Evolutionary conservation across 495 filamentous ascomycete species (phyloP).

Genomic region (Penicillium taxi): DNA sequence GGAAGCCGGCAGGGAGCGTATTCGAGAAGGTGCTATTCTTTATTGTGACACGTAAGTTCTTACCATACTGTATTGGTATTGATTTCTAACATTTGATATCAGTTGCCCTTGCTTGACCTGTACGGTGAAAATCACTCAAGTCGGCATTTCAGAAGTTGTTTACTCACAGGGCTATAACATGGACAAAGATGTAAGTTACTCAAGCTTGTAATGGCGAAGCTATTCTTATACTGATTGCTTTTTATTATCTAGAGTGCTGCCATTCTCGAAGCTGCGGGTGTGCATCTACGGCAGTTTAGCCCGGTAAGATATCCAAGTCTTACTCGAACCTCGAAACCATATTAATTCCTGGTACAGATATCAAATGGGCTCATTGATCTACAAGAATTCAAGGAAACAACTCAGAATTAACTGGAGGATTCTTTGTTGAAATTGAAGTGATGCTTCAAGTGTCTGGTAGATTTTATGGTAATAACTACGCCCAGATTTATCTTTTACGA

Average conservation of each 20-base stretch:
- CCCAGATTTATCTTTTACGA: no score
- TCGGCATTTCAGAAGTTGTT: constrained; percentile 91
- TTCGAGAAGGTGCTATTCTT: constrained; percentile 67
- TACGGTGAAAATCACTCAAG: constrained; percentile 93
- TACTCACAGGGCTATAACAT: constrained; percentile 90
- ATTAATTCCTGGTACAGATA: constrained; percentile 22
- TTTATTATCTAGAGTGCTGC: constrained; percentile 53
- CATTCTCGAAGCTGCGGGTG: constrained; percentile 67
- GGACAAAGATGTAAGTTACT: constrained; percentile 53
- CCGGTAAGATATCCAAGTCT: constrained; percentile 49
- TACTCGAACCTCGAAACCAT: neutral
- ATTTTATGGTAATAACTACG: no score
- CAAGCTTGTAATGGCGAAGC: neutral
- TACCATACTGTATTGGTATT: neutral
- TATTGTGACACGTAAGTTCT: constrained; percentile 77
- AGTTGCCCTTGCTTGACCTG: constrained; percentile 96
- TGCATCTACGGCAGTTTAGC: constrained; percentile 71
- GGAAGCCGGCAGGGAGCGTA: constrained; percentile 86
- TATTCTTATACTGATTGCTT: constrained; percentile 11
- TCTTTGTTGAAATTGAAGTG: neutral
- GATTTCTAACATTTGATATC: neutral
- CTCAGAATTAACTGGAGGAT: neutral
- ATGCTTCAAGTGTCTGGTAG: no score
- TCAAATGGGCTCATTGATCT: constrained; percentile 43
- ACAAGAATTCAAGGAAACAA: constrained; percentile 9